phyloP scores from a whole-genome alignment of 129 eudicot genomes.

The Helianthus tuberosus region DNA sequence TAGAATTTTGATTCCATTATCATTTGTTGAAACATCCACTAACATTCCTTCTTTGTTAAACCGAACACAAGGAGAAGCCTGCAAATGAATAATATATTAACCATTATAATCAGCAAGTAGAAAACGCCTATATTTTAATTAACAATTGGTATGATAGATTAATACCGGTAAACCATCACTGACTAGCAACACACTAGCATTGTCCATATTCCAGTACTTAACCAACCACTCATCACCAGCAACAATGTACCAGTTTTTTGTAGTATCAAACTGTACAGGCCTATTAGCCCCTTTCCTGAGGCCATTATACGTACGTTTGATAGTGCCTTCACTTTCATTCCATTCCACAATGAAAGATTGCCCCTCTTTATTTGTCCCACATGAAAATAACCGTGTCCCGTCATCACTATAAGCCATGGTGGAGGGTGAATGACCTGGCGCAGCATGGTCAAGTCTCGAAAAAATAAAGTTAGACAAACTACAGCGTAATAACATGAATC shows the following conservation, averaged over 20 bases:
- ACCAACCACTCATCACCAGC: slow-evolving; percentile 75
- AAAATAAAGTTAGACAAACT: too few relatives aligned
- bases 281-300: slow-evolving; percentile 72
- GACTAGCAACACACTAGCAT: slow-evolving; percentile 48
- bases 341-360: slow-evolving; percentile 81
- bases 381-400: slow-evolving; percentile 82
- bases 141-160: slow-evolving; percentile 3
- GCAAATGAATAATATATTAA: slow-evolving; percentile 17
- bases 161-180: slow-evolving; percentile 73
- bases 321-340: slow-evolving; percentile 91
- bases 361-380: slow-evolving; percentile 82
- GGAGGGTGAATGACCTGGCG: slow-evolving; percentile 75
- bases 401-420: slow-evolving; percentile 74
- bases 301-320: slow-evolving; percentile 64
- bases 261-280: slow-evolving; percentile 78
- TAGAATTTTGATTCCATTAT: slow-evolving; percentile 66
- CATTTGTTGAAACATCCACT: slow-evolving; percentile 77
- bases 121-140: background rate
- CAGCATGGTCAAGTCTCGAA: slow-evolving; percentile 77
- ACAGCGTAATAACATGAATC: too few relatives aligned
- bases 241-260: slow-evolving; percentile 67
- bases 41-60: slow-evolving; percentile 78
- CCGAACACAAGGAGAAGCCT: slow-evolving; percentile 83
- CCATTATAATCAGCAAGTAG: slow-evolving; percentile 8
- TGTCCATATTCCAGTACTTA: slow-evolving; percentile 89